Percentiles rank a stretch among this genome's conserved stretches.
phyloP scores from a whole-genome alignment of 2,329 filamentous ascomycete genomes.

The Purpureocillium lavendulum region DNA sequence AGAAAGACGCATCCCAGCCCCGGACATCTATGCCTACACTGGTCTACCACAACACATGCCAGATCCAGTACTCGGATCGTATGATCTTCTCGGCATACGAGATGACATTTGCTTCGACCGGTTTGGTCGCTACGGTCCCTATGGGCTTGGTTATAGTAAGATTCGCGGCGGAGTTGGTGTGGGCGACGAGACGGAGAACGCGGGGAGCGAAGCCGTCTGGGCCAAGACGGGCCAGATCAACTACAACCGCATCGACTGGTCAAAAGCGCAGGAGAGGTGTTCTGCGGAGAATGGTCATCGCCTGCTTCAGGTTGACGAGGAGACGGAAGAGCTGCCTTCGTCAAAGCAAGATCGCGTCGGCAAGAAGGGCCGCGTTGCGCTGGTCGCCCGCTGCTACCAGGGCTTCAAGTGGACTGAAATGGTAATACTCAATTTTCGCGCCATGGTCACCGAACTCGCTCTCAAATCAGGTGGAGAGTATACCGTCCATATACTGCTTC shows the following conservation, averaged over 20 bases:
- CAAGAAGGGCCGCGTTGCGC: constrained; percentile 55
- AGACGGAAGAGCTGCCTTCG: constrained; percentile 25
- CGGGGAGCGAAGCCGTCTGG: constrained; percentile 57
- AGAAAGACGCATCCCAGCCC: constrained; percentile 45
- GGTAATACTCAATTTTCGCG: constrained; percentile 71
- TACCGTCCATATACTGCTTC: constrained; percentile 72
- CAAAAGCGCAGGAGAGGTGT: constrained; percentile 43
- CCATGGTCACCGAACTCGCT: constrained; percentile 70
- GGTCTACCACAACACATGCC: constrained; percentile 71
- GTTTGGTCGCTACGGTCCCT: constrained; percentile 75
- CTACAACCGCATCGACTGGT: constrained; percentile 48
- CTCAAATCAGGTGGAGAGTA: constrained; percentile 77
- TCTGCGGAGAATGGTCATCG: constrained; percentile 54
- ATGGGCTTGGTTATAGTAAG: constrained; percentile 74
- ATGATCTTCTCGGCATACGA: constrained; percentile 63
- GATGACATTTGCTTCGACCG: constrained; percentile 83
- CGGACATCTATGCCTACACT: constrained; percentile 58
- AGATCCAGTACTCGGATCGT: constrained; percentile 68
- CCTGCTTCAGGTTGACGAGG: constrained; percentile 35
- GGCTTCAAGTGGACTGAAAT: constrained; percentile 73
- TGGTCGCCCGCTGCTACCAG: constrained; percentile 73
- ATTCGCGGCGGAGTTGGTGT: constrained; percentile 64
- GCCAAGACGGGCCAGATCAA: constrained; percentile 45
- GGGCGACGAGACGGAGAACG: constrained; percentile 62
- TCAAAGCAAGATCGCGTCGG: constrained; percentile 6